Evolutionary conservation across 2,329 filamentous ascomycete species (phyloP).

Genomic region (Botryotinia convoluta): DNA sequence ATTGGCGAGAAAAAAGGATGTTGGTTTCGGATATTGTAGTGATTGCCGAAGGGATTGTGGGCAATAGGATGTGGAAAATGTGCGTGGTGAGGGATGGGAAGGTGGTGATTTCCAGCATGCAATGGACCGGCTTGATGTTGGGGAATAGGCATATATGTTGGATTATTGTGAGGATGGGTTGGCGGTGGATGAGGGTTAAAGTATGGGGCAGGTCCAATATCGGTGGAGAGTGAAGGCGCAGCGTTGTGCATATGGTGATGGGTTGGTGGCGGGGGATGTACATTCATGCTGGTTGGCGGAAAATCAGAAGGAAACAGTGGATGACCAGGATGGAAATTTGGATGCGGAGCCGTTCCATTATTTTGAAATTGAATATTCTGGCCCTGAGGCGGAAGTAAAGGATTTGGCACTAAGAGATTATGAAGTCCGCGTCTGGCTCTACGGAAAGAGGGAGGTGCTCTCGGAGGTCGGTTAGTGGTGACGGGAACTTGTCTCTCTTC

Average conservation of each 20-base stretch:
- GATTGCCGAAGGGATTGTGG: neutral
- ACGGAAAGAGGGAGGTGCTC: neutral
- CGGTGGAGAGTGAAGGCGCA: neutral
- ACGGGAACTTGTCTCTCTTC: neutral
- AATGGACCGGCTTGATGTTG: too few relatives aligned
- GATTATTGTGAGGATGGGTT: neutral
- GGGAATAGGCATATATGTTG: too few relatives aligned
- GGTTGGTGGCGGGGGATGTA: neutral
- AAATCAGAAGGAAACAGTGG: neutral
- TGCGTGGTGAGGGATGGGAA: neutral
- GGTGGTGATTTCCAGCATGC: rapidly evolving
- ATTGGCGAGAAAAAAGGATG: neutral
- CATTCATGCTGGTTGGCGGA: neutral
- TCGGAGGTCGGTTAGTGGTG: neutral
- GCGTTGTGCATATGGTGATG: neutral
- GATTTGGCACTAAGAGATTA: neutral
- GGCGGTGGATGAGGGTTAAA: neutral
- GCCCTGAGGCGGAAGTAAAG: neutral
- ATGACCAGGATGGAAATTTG: neutral
- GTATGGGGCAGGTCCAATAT: neutral
- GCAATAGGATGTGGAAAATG: neutral
- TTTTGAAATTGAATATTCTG: neutral
- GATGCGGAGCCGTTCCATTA: neutral
- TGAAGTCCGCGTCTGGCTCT: neutral
- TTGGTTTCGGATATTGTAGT: neutral